Evolutionary conservation across 495 filamentous ascomycete genomes (phyloP), one percentile per base, ranked within the genome.

Genomic region (Hypoxylon fragiforme): DNA sequence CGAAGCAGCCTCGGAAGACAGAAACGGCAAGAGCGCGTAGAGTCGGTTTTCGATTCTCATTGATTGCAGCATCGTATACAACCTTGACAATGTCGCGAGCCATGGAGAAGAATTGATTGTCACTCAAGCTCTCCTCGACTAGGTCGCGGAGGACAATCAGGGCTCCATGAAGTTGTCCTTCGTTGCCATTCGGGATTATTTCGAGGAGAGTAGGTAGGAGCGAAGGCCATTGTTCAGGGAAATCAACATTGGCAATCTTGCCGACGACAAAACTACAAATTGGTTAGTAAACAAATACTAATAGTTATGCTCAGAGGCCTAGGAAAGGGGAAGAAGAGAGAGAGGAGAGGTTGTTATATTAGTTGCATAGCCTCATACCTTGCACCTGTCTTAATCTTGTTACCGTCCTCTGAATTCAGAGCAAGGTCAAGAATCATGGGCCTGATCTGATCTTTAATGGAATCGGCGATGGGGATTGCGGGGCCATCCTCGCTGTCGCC

Each of bases 201-300:
- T 85, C 83, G 44, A 98, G 80, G 22, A 97, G 75, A 19, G 83
- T 82, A 7, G 87, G 89, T 11, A 98, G 82, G 7, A 98, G 81
- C 44, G 82, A 82, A 1, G 90, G 89, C 94, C 94, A 98, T 67
- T 91, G 81, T 38, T 96, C 89, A 14, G 94, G 94, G 66, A 92
- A 98, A 73, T 98, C 94, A 63, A 84, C 82, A 50, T 84, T 87
- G 44, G 95, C 94, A 57, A 98, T 95, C 75, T 97, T 97, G 77
- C 89, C 91, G 44, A 97, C 90, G n/a, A 88, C 89, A 64, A 86
- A 88, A 67, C 92, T 83, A 61, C 16, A 15, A 20, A 31, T 34
- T 30, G 15, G 31, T 49, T 12, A 64, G 66, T 54, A 51, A n/a
- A 45, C 36, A 42, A 15, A 2, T 9, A 9, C 7, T 12, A 35